Evolutionary conservation across 106 monocot genomes (phyloP), one percentile per base, ranked within the genome.

Genomic region (Dactylorhiza incarnata): DNA sequence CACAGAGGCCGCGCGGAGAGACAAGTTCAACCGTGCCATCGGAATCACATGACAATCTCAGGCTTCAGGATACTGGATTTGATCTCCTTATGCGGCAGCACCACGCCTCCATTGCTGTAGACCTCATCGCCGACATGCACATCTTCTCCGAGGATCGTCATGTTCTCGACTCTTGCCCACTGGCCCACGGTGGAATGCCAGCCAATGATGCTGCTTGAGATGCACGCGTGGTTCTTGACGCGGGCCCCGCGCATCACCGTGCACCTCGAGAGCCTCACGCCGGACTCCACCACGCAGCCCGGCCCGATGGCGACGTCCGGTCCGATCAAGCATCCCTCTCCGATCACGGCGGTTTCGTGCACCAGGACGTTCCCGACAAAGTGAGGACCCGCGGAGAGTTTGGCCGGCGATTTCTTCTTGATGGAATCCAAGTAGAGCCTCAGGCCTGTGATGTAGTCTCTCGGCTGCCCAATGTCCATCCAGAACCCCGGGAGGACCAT

Each of bases 1-100:
- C 58, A 58, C 58, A 58, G 7, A 58, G 58, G 5, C 22, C 20
- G 20, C 1, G 22, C 22, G 6, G 58, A 58, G 22, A 58, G 8
- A 58, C 1, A 22, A 20, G 58, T 7, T 22, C 58, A 58, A 58
- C n/a, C 58, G 2, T 20, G 58, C 19, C 26, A 66, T 4, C 24
- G 29, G 23, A 66, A 66, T 69, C 69, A 69, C 69, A 69, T 69
- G 6, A 92, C 89, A 53, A 92, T 92, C 82, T 87, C 85, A 45
- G 89, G 89, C 73, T 87, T 86, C 25, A 92, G 49, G 19, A 89
- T 89, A 80, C 76, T 92, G 20, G 89, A 80, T 54, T 87, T 92
- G 81, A 92, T 89, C 89, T 89, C 89, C 77, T 89, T 92, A 76
- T 89, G 89, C 15, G 89, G 92, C n/a, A 92, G 85, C 26, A 92